A percentile compares a stretch with the other conserved stretches of the same genome.
Evolutionary conservation across 2,329 filamentous ascomycete genomes (phyloP).

Genomic region (Claviceps lovelessii): DNA sequence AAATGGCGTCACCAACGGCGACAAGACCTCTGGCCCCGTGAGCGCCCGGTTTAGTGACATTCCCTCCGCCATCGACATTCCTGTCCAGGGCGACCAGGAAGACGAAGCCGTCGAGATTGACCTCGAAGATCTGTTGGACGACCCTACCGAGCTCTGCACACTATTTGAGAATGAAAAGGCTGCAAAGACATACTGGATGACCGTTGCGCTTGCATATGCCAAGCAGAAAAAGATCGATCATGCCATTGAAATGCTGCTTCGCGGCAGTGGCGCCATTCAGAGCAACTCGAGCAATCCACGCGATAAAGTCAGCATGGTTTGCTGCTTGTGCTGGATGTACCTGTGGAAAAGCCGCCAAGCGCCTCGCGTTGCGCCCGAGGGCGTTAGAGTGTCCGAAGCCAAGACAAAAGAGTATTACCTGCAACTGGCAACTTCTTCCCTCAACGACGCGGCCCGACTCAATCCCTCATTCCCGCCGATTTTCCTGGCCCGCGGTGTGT

Average conservation of each 20-base stretch:
- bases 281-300: constrained; percentile 56
- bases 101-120: constrained; percentile 81
- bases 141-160: constrained; percentile 87
- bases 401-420: constrained; percentile 92
- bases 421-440: constrained; percentile 71
- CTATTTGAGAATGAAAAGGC: constrained; percentile 89
- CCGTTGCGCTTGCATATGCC: constrained; percentile 90
- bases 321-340: constrained; percentile 81
- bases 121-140: constrained; percentile 78
- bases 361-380: constrained; percentile 46
- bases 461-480: constrained; percentile 86
- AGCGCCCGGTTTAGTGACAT: constrained; percentile 51
- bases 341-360: constrained; percentile 79
- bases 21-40: constrained; percentile 20
- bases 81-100: constrained; percentile 48
- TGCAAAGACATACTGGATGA: constrained; percentile 90
- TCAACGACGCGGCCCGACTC: constrained; percentile 91
- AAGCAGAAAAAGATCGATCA: constrained; percentile 91
- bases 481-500: constrained; percentile 78
- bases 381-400: constrained; percentile 50
- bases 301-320: constrained; percentile 73
- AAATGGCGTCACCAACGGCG: constrained; percentile 29
- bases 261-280: constrained; percentile 59
- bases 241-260: constrained; percentile 57
- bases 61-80: constrained; percentile 50